Evolutionary conservation across 2,329 filamentous ascomycete species (phyloP).

Genomic region (Clonostachys rosea): DNA sequence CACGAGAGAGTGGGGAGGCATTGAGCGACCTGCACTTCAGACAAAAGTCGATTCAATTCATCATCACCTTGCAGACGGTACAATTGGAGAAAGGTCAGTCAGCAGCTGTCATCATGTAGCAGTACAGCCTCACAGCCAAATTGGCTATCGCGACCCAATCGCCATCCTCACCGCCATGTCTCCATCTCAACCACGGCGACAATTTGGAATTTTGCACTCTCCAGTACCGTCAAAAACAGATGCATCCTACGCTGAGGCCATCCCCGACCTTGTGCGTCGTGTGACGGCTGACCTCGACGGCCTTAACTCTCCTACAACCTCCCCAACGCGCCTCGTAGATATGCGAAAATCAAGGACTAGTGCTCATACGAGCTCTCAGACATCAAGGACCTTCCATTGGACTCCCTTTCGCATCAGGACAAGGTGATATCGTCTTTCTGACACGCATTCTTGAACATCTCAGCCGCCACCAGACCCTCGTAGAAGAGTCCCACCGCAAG

Average conservation of each 20-base stretch:
- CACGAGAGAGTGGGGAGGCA: too few relatives aligned
- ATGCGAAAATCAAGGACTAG: conserved; percentile 30
- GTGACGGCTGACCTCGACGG: conserved; percentile 38
- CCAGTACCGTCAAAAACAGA: not conserved
- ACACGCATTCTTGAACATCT: too few relatives aligned
- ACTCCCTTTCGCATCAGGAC: conserved; percentile 31
- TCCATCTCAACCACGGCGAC: too few relatives aligned
- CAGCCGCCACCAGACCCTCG: too few relatives aligned
- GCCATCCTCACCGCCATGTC: too few relatives aligned
- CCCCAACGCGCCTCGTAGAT: conserved; percentile 32
- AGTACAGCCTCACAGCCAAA: too few relatives aligned
- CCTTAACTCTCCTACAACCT: conserved; percentile 44
- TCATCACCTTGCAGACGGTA: too few relatives aligned
- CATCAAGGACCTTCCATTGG: conserved; percentile 15
- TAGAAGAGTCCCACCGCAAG: not conserved
- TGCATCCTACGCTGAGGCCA: conserved; percentile 14
- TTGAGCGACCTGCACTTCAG: too few relatives aligned
- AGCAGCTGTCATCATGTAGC: too few relatives aligned
- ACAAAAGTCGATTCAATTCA: too few relatives aligned
- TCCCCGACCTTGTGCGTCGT: conserved; percentile 35
- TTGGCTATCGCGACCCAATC: too few relatives aligned
- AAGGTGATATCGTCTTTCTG: conserved; percentile 43
- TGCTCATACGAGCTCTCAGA: conserved; percentile 30
- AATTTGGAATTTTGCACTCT: not conserved
- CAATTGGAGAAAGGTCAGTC: too few relatives aligned